phyloP scores from a whole-genome alignment of 306 rosid species.

The Fragaria nilgerrensis region DNA sequence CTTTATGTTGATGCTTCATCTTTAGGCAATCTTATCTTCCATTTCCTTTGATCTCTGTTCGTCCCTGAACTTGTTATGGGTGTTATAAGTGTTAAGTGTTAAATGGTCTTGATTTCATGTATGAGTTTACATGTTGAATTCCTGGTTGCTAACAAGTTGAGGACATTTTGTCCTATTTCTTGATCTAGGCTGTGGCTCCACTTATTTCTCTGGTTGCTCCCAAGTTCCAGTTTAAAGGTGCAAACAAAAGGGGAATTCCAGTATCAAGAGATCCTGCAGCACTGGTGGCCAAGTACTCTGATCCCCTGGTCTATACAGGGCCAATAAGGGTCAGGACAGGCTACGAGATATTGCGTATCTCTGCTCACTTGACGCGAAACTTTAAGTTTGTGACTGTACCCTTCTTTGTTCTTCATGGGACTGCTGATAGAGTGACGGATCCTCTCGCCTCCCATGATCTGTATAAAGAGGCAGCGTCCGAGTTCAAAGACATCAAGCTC shows the following conservation, averaged over 20 bases:
- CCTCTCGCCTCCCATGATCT: constrained; percentile 88
- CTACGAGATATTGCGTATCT: constrained; percentile 82
- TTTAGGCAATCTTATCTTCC: background rate
- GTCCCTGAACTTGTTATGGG: background rate
- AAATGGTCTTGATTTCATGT: background rate
- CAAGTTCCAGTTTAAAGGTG: constrained; percentile 89
- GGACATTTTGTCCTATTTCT: constrained; percentile 3
- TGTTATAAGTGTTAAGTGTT: background rate
- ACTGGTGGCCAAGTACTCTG: constrained; percentile 81
- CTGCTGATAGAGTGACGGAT: constrained; percentile 94
- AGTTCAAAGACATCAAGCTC: constrained; percentile 81
- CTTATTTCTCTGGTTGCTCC: constrained; percentile 81
- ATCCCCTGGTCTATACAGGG: constrained; percentile 95
- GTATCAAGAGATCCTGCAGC: constrained; percentile 98
- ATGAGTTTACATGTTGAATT: background rate
- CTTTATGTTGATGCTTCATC: background rate
- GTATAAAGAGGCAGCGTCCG: constrained; percentile 71
- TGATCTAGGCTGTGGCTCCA: constrained; percentile 84
- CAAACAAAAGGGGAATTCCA: constrained; percentile 97
- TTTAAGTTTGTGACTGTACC: constrained; percentile 78
- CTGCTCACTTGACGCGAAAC: constrained; percentile 62
- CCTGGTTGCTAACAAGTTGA: constrained; percentile 1
- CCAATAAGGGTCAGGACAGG: constrained; percentile 97
- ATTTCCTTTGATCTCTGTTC: background rate
- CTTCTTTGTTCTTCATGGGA: constrained; percentile 95